Percentiles rank a stretch among this genome's conserved stretches.
Evolutionary conservation across 495 filamentous ascomycete species (phyloP).

Genomic region (Symbiotaphrina buchneri): DNA sequence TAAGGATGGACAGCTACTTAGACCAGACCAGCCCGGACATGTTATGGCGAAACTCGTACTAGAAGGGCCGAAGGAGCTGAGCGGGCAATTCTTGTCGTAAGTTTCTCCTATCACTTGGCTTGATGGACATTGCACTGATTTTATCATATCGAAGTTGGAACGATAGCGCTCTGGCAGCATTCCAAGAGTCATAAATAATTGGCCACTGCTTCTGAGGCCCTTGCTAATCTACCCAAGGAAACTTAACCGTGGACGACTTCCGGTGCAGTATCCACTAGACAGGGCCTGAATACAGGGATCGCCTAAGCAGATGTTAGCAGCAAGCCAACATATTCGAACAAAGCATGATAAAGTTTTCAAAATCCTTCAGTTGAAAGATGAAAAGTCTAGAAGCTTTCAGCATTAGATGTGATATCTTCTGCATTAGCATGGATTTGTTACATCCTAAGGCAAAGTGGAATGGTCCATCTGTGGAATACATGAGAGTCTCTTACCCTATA

Average conservation of each 20-base stretch:
- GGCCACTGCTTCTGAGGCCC: too few species aligned
- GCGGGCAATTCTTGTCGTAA: slow-evolving; percentile 54
- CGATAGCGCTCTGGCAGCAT: slow-evolving; percentile 34
- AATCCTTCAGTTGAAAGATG: slow-evolving; percentile 81
- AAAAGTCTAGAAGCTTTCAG: slow-evolving; percentile 65
- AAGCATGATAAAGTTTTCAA: too few species aligned
- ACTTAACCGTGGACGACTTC: too few species aligned
- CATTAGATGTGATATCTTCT: slow-evolving; percentile 47
- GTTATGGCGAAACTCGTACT: slow-evolving; percentile 64
- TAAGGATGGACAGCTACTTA: slow-evolving; percentile 42
- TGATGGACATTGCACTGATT: slow-evolving; percentile 1
- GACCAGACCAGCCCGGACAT: slow-evolving; percentile 63
- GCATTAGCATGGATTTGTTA: slow-evolving; percentile 77
- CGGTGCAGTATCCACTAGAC: too few species aligned
- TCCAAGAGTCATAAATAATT: slow-evolving; percentile 22
- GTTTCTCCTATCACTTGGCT: slow-evolving; percentile 7
- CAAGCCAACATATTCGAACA: too few species aligned
- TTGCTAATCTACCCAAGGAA: too few species aligned
- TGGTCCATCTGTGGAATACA: background rate
- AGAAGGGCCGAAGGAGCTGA: slow-evolving; percentile 37
- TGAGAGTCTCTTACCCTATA: too few species aligned
- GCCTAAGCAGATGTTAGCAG: too few species aligned
- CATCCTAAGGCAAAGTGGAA: slow-evolving; percentile 32
- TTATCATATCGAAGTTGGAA: slow-evolving; percentile 45
- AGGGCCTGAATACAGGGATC: too few species aligned